phyloP scores from a whole-genome alignment of 805 yeast species.

The Candida khao-thaluensis region DNA sequence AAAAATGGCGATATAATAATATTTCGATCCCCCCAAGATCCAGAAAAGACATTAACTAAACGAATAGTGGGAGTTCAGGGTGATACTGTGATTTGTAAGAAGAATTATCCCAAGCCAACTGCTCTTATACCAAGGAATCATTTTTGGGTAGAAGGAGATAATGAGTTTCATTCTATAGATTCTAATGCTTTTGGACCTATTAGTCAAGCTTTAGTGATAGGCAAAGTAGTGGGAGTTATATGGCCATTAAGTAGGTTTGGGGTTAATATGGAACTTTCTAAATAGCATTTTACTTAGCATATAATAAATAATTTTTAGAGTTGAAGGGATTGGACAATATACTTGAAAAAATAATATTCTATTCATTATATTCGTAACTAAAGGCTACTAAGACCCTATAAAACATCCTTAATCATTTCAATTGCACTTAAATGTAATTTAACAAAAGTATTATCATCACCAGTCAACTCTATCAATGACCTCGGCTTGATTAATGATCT shows the following conservation, averaged over 20 bases:
- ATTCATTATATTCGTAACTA: too few species aligned
- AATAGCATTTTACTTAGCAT: too few species aligned
- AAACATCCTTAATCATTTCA: conserved; percentile 38
- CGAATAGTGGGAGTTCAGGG: conserved; percentile 76
- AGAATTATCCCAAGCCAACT: conserved; percentile 62
- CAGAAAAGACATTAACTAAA: conserved; percentile 73
- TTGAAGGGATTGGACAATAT: too few species aligned
- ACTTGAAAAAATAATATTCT: too few species aligned
- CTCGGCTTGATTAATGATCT: conserved; percentile 56
- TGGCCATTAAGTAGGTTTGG: conserved; percentile 57
- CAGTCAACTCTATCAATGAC: conserved; percentile 53
- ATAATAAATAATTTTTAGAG: too few species aligned
- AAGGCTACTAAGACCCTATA: conserved; percentile 26
- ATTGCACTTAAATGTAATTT: conserved; percentile 66
- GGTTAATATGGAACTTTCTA: too few species aligned
- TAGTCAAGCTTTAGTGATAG: conserved; percentile 74
- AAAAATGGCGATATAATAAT: conserved; percentile 70
- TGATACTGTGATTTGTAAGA: conserved; percentile 60
- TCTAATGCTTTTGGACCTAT: conserved; percentile 88
- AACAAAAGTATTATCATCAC: conserved; percentile 53
- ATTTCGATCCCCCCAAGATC: conserved; percentile 77
- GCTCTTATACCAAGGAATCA: conserved; percentile 75
- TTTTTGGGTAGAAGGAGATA: conserved; percentile 95
- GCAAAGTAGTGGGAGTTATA: conserved; percentile 65
- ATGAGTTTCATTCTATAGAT: conserved; percentile 72